These are phyloP conservation scores for Xylariaceae sp. DNA, from an alignment of 2,329 filamentous ascomycete species.

Conservation along the genomic window DNA sequence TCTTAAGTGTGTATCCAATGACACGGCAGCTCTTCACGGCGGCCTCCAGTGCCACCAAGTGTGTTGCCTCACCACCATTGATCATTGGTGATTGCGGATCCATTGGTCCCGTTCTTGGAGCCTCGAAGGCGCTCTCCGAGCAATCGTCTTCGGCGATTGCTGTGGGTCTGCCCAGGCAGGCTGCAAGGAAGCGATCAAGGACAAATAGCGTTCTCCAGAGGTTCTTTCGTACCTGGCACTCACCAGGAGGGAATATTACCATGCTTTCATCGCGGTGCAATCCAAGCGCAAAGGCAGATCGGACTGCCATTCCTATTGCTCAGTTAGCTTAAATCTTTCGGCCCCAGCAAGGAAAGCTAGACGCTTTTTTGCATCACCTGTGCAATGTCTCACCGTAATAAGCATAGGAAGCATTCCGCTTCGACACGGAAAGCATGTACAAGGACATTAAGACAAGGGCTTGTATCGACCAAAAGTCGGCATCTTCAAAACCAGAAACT, in stretches of 20 bases:
- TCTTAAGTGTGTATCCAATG: constrained; percentile 54
- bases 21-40: constrained; percentile 54
- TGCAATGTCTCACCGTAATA: constrained; percentile 47
- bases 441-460: constrained; percentile 59
- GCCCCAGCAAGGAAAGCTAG: background rate
- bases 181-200: constrained; percentile 59
- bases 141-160: constrained; percentile 61
- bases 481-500: constrained; percentile 51
- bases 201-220: constrained; percentile 63
- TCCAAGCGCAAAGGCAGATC: constrained; percentile 58
- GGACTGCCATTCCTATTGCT: constrained; percentile 55
- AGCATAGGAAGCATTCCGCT: constrained; percentile 58
- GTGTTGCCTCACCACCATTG: constrained; percentile 18
- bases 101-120: constrained; percentile 3
- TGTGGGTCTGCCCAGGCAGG: constrained; percentile 57
- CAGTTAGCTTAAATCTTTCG: constrained; percentile 2
- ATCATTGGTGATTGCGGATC: constrained; percentile 7
- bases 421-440: constrained; percentile 59
- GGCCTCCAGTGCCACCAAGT: constrained; percentile 42
- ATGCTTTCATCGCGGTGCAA: constrained; percentile 58
- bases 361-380: background rate
- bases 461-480: constrained; percentile 62
- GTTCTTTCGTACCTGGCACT: constrained; percentile 48
- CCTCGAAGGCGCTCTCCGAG: constrained; percentile 42
- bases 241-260: constrained; percentile 43